phyloP scores from a whole-genome alignment of 805 yeast species.

The Starmerella riodocensis region DNA sequence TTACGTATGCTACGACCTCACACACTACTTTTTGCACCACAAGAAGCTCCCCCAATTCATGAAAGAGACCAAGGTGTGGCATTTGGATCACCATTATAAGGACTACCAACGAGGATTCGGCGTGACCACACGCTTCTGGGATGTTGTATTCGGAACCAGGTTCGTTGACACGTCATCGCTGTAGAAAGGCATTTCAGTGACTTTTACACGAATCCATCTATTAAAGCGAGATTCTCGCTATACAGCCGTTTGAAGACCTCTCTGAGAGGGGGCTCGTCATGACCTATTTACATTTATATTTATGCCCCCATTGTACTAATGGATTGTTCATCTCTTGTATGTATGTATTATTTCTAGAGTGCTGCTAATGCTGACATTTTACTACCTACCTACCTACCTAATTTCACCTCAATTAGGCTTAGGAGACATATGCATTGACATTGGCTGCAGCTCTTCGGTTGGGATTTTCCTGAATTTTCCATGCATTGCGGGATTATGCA shows the following conservation, averaged over 20 bases:
- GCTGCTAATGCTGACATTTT: not conserved
- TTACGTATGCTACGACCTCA: conserved; percentile 77
- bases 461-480: no score
- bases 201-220: no score
- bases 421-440: no score
- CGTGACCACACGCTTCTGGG: conserved; percentile 91
- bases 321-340: no score
- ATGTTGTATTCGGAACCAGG: conserved; percentile 73
- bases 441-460: no score
- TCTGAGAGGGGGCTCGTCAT: no score
- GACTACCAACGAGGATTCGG: conserved; percentile 96
- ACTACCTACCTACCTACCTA: not conserved
- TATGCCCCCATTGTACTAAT: no score
- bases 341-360: not conserved
- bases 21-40: conserved; percentile 93
- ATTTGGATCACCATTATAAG: conserved; percentile 94
- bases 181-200: not conserved
- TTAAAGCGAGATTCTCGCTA: not conserved
- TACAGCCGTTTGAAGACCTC: not conserved
- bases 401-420: not conserved
- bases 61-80: conserved; percentile 74
- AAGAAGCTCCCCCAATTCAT: conserved; percentile 61
- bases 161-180: conserved; percentile 27
- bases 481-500: no score
- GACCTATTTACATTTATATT: not conserved